Evolutionary conservation across 2,329 filamentous ascomycete genomes (phyloP), one percentile per base, ranked within the genome.

Genomic region (Emmonsia crescens): DNA sequence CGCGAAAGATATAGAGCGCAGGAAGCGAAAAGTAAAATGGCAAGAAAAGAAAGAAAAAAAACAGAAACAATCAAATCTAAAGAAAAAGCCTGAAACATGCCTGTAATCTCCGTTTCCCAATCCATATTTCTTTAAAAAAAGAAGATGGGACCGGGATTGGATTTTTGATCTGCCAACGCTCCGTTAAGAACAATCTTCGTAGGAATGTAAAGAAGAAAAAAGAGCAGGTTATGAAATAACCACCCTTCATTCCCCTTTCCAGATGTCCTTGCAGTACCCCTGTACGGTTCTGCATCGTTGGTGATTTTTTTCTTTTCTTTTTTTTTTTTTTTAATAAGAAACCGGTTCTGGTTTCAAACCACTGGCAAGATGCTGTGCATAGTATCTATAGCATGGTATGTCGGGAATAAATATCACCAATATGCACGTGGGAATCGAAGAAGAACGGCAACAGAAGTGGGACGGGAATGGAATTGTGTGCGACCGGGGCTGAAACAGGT

Each of bases 131-230:
- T 46, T 46, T 24, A 56, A 66, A 56, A 68, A 62, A 69, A 65
- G 67, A 66, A 71, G 67, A 62, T 60, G 67, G 62, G 64, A 57
- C 52, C 46, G 67, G 61, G 62, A 63, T 57, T 62, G 63, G 62
- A 48, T 66, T 54, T 74, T 72, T 78, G 67, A 78, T 89, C 80
- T 91, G 73, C 88, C 87, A 89, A 88, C 85, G 87, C 85, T 90
- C 87, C 88, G 87, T 90, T 89, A 87, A 87, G 86, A 80, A 78
- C 81, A 82, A 80, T 77, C 81, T 84, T 83, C 83, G 87, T 63
- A 24, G 59, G 64, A 66, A 63, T 51, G 49, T 49, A 40, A 57
- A 54, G 51, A 40, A 38, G 29, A 33, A 36, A 36, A 36, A 33
- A 33, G 29, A 54, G 10, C n/a, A n/a, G 51, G 21, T 40, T 40